Percentiles rank a stretch among this genome's conserved stretches.
Conservation (phyloP, 2,329 filamentous ascomycete genomes). For the Ramichloridium luteum region DNA sequence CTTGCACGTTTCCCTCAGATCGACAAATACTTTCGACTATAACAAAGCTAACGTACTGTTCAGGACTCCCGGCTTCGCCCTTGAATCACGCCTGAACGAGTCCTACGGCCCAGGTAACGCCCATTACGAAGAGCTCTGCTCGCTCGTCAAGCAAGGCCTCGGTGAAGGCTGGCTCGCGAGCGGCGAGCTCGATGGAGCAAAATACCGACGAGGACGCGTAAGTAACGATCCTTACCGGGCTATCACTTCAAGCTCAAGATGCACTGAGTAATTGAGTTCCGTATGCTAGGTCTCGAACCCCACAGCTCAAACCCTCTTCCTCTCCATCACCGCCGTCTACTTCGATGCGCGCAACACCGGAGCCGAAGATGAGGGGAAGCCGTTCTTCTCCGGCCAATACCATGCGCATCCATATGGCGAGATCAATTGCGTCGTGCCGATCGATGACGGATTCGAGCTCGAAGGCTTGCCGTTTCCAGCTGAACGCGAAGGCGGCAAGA, state of each 20-base stretch:
- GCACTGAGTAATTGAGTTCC: no score
- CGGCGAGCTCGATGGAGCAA: slow-evolving; percentile 28
- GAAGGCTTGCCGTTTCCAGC: slow-evolving; percentile 42
- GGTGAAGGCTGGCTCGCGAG: slow-evolving; percentile 28
- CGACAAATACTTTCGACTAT: neutral
- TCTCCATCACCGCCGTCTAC: slow-evolving; percentile 47
- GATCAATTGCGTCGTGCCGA: slow-evolving; percentile 25
- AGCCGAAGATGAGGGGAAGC: no score
- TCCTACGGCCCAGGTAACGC: slow-evolving; percentile 27
- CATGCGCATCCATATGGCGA: slow-evolving; percentile 23
- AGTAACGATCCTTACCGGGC: no score
- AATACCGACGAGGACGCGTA: slow-evolving; percentile 37
- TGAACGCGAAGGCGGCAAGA: no score
- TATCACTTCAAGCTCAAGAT: slow-evolving; percentile 18
- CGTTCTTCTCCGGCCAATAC: slow-evolving; percentile 44
- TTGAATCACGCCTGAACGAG: slow-evolving; percentile 25
- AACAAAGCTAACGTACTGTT: neutral
- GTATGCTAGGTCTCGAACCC: slow-evolving; percentile 34
- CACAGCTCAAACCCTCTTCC: slow-evolving; percentile 35
- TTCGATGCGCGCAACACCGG: slow-evolving; percentile 42
- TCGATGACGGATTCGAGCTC: slow-evolving; percentile 39
- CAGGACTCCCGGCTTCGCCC: slow-evolving; percentile 26
- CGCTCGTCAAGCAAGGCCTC: slow-evolving; percentile 23
- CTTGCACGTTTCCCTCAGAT: slow-evolving; percentile 8
- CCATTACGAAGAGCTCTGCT: slow-evolving; percentile 27